Evolutionary conservation across 202 grass and related monocot genomes (phyloP).

Genomic region (Hordeum pubiflorum): DNA sequence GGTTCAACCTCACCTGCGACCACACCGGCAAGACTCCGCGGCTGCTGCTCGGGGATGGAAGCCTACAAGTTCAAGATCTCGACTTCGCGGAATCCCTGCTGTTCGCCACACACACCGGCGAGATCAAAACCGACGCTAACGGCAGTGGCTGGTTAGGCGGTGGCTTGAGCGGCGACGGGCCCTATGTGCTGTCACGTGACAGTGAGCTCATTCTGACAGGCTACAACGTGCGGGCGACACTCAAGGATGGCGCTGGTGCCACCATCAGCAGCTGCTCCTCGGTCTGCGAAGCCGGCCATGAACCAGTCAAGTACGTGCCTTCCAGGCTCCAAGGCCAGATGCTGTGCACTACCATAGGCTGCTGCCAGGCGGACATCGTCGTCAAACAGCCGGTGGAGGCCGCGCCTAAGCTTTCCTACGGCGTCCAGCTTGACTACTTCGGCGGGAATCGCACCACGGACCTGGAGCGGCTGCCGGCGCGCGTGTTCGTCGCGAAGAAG

Average conservation of each 20-base stretch:
- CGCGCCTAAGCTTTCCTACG: background rate
- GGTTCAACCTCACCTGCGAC: background rate
- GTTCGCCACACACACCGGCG: background rate
- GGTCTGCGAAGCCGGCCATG: background rate
- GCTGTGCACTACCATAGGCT: background rate
- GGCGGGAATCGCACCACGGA: background rate
- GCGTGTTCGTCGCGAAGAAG: background rate
- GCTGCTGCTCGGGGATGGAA: background rate
- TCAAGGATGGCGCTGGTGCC: background rate
- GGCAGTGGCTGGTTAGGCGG: background rate
- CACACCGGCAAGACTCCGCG: background rate
- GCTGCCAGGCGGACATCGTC: background rate
- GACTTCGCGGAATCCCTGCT: background rate
- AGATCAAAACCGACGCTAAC: background rate
- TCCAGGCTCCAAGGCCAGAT: background rate
- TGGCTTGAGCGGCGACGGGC: background rate
- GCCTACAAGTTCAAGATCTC: background rate
- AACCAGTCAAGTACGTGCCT: background rate
- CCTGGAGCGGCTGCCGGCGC: background rate
- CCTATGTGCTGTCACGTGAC: background rate
- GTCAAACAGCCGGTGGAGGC: background rate
- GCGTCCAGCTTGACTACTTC: background rate
- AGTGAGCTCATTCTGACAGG: background rate
- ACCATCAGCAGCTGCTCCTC: background rate
- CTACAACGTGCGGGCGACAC: background rate